These are phyloP conservation scores for Carex littledalei DNA, from an alignment of 176 grass and related monocot species.

Conservation along the genomic window DNA sequence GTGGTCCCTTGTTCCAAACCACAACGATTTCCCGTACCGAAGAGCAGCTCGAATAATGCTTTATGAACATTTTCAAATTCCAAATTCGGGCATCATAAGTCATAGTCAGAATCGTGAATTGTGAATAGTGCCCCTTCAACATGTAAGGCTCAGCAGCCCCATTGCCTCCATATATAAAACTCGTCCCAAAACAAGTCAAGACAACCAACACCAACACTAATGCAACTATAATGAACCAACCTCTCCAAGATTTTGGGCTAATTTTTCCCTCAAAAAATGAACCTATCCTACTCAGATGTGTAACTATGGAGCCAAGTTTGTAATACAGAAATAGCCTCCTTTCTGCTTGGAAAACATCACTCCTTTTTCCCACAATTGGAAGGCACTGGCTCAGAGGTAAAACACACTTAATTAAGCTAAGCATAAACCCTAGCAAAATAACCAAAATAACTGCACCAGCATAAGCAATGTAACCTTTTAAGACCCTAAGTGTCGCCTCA, in stretches of 20 bases:
- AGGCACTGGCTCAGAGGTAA: constrained; percentile 46
- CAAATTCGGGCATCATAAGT: constrained; percentile 79
- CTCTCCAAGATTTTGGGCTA: constrained; percentile 44
- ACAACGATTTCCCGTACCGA: constrained; percentile 82
- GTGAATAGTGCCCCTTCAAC: constrained; percentile 56
- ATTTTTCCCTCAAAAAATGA: constrained; percentile 48
- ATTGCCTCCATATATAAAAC: constrained; percentile 59
- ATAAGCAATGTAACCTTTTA: constrained; percentile 54
- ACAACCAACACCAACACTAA: constrained; percentile 24
- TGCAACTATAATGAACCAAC: constrained; percentile 23
- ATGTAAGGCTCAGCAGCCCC: constrained; percentile 61
- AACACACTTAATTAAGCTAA: constrained; percentile 54
- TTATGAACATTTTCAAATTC: constrained; percentile 84
- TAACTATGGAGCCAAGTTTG: constrained; percentile 39
- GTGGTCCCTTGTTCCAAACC: constrained; percentile 74
- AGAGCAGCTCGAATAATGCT: constrained; percentile 87
- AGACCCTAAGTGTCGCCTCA: constrained; percentile 33
- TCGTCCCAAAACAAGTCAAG: constrained; percentile 70
- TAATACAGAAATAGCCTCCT: constrained; percentile 28
- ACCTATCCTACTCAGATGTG: constrained; percentile 34
- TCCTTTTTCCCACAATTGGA: constrained; percentile 49
- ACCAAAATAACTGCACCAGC: constrained; percentile 37
- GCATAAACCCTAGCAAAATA: constrained; percentile 45
- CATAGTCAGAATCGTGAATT: constrained; percentile 92
- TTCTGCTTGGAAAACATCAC: constrained; percentile 19